Conservation (phyloP, 2,329 filamentous ascomycete species). For the Claviceps lovelessii region DNA sequence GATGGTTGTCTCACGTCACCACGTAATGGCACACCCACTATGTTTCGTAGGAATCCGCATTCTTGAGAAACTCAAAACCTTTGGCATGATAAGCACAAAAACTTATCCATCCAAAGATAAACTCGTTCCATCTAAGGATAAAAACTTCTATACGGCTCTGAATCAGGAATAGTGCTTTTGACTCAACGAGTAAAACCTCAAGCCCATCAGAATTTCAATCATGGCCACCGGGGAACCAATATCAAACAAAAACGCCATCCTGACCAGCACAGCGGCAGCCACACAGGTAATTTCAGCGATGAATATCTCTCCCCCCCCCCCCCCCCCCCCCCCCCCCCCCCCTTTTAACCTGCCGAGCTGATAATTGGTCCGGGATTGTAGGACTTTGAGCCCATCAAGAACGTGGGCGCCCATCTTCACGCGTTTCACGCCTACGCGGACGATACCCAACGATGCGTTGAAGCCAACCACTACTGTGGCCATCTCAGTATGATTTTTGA, state of each 20-base stretch:
- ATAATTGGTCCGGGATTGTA: constrained; percentile 13
- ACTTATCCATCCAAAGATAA: too few species aligned
- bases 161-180: too few species aligned
- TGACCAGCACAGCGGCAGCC: constrained; percentile 46
- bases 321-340: too few species aligned
- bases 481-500: constrained; percentile 39
- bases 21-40: too few species aligned
- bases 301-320: not conserved
- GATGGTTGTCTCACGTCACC: too few species aligned
- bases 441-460: constrained; percentile 53
- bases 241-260: constrained; percentile 38
- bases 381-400: constrained; percentile 57
- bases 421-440: constrained; percentile 76
- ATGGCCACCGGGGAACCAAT: constrained; percentile 30
- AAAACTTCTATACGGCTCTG: too few species aligned
- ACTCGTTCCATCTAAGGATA: too few species aligned
- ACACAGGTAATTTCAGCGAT: constrained; percentile 31
- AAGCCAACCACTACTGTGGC: constrained; percentile 74
- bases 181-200: too few species aligned
- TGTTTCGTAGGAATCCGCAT: too few species aligned
- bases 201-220: too few species aligned
- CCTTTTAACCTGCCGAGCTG: not conserved
- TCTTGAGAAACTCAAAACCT: too few species aligned
- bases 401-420: constrained; percentile 70
- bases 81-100: too few species aligned